Evolutionary conservation across 179 eudicot genomes (phyloP).

Genomic region (Corrigiola litoralis): DNA sequence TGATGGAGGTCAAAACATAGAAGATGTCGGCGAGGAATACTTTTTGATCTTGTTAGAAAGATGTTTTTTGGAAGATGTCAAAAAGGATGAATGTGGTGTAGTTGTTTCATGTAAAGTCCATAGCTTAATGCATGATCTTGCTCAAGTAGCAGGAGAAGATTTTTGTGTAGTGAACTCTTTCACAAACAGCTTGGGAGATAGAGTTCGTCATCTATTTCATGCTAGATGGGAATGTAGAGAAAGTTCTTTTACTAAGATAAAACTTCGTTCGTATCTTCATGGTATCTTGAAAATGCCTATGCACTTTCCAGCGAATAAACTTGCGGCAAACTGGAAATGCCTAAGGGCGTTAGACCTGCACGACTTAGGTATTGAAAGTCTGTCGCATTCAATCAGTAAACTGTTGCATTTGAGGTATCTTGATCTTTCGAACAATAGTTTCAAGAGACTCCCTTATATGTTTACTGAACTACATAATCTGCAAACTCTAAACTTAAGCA

Average conservation of each 20-base stretch:
- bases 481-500: background rate
- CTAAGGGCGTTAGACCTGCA: constrained; percentile 20
- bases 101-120: constrained; percentile 27
- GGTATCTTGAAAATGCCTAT: background rate
- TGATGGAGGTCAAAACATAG: background rate
- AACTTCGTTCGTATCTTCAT: background rate
- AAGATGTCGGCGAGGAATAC: background rate
- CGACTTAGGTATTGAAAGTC: background rate
- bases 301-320: background rate
- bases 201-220: background rate
- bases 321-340: background rate
- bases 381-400: constrained; percentile 15
- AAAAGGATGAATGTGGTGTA: constrained; percentile 6
- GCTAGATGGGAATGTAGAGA: too few relatives aligned
- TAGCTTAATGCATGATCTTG: constrained; percentile 30
- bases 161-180: background rate
- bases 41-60: background rate
- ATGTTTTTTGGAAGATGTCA: background rate
- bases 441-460: background rate
- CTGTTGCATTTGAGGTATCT: constrained; percentile 18
- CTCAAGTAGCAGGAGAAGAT: constrained; percentile 8
- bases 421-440: background rate
- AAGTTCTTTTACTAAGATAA: background rate
- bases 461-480: background rate
- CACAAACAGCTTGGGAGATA: background rate